phyloP scores from a whole-genome alignment of 2,329 filamentous ascomycete species.

The Cercospora zeae-maydis region DNA sequence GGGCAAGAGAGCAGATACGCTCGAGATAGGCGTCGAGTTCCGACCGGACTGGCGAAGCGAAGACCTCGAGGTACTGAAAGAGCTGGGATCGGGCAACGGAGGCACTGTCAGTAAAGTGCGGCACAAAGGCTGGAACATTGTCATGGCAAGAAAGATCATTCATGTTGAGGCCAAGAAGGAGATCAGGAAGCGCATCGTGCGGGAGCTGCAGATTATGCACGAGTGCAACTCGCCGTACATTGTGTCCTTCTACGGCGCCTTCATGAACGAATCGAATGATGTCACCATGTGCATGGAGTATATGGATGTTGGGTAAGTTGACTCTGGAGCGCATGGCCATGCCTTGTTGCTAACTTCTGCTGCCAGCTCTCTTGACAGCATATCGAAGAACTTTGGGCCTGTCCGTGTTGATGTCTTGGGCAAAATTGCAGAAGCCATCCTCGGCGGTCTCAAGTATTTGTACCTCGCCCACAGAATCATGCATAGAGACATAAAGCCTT shows the following conservation, averaged over 20 bases:
- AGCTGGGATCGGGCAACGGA: conserved; percentile 92
- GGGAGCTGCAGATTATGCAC: conserved; percentile 97
- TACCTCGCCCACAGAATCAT: conserved; percentile 96
- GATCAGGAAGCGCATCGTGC: conserved; percentile 92
- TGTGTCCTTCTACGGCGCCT: conserved; percentile 96
- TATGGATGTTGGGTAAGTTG: conserved; percentile 91
- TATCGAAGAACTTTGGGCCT: conserved; percentile 91
- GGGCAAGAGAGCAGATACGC: conserved; percentile 59
- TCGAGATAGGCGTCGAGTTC: conserved; percentile 98
- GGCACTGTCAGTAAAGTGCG: conserved; percentile 98
- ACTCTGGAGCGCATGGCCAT: not conserved
- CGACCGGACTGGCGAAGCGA: conserved; percentile 87
- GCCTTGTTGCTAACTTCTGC: conserved; percentile 7
- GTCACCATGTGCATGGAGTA: conserved; percentile 99
- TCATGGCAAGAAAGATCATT: conserved; percentile 99
- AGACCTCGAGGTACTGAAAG: conserved; percentile 88
- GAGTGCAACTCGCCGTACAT: conserved; percentile 96
- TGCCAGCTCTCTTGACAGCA: conserved; percentile 78
- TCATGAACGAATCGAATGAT: conserved; percentile 93
- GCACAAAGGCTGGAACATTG: conserved; percentile 87
- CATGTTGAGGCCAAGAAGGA: conserved; percentile 98
- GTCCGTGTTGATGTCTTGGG: conserved; percentile 93
- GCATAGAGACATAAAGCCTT: conserved; percentile 98
- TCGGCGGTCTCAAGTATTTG: conserved; percentile 90
- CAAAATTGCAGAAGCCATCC: conserved; percentile 93